phyloP scores from a whole-genome alignment of 805 yeast genomes.

The Lipomyces sp. region DNA sequence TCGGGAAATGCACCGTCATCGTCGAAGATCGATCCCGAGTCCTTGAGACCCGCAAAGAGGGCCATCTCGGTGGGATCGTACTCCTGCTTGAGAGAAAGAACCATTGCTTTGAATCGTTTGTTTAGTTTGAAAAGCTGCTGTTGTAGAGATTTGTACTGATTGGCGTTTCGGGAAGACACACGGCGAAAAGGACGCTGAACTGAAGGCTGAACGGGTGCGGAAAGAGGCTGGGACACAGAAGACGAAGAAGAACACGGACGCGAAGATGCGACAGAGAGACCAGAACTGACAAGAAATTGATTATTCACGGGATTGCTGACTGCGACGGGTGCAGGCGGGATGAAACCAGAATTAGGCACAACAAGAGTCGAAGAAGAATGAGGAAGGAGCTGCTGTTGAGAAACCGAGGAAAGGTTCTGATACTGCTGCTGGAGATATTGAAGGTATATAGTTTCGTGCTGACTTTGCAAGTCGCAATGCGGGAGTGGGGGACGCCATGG shows the following conservation, averaged over 20 bases:
- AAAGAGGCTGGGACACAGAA: neutral
- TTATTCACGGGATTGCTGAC: neutral
- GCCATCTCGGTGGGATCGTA: slow-evolving; percentile 6
- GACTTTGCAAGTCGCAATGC: slow-evolving; percentile 12
- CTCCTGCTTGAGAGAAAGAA: slow-evolving; percentile 13
- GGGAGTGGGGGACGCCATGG: slow-evolving; percentile 21
- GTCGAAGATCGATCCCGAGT: slow-evolving; percentile 5
- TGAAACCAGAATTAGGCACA: neutral
- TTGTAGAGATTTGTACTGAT: neutral
- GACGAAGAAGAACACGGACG: neutral
- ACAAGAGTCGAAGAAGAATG: slow-evolving; percentile 1
- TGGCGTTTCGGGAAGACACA: neutral
- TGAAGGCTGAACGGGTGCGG: neutral
- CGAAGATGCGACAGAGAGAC: neutral
- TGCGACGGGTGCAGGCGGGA: no score
- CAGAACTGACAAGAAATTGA: slow-evolving; percentile 1
- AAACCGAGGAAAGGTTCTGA: neutral
- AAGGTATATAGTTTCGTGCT: slow-evolving; percentile 1
- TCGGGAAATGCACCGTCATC: slow-evolving; percentile 18
- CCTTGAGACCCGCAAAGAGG: slow-evolving; percentile 11
- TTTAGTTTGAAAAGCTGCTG: neutral
- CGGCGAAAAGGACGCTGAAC: neutral
- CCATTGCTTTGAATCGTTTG: slow-evolving; percentile 9
- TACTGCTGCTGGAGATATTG: neutral
- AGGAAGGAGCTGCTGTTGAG: neutral